phyloP scores from a whole-genome alignment of 2,329 filamentous ascomycete species.

The Metarhizium guizhouense region DNA sequence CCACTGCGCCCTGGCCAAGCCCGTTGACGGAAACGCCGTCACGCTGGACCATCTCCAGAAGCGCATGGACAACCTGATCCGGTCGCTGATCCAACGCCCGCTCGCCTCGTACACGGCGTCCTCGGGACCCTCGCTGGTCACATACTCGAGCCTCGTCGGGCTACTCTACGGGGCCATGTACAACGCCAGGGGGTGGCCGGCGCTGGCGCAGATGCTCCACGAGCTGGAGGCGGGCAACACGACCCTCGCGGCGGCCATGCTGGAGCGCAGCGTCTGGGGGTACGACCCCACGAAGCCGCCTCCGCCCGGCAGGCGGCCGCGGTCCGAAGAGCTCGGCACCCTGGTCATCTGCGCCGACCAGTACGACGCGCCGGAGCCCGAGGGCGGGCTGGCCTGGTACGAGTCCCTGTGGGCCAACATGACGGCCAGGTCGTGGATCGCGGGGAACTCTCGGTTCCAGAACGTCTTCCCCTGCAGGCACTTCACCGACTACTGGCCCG shows the following conservation, averaged over 20 bases:
- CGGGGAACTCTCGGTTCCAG: conserved; percentile 38
- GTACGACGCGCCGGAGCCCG: conserved; percentile 32
- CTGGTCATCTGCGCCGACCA: conserved; percentile 38
- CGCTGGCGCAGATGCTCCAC: conserved; percentile 29
- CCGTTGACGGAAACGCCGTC: conserved; percentile 17
- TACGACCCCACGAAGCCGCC: conserved; percentile 30
- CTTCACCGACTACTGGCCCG: conserved; percentile 34
- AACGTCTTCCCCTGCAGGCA: conserved; percentile 36
- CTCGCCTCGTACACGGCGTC: conserved; percentile 26
- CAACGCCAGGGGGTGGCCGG: conserved; percentile 32
- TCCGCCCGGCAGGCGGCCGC: conserved; percentile 17
- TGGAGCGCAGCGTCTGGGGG: conserved; percentile 29
- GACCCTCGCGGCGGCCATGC: conserved; percentile 28
- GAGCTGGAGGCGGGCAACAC: conserved; percentile 37
- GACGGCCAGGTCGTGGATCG: conserved; percentile 35
- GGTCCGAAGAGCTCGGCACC: conserved; percentile 28
- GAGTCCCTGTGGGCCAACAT: conserved; percentile 36
- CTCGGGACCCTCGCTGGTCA: conserved; percentile 34
- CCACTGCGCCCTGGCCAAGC: conserved; percentile 34
- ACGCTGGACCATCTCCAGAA: conserved; percentile 25
- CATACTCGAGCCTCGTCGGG: conserved; percentile 32
- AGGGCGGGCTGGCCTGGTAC: conserved; percentile 35
- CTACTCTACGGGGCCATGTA: conserved; percentile 34
- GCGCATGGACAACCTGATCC: conserved; percentile 30
- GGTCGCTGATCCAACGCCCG: conserved; percentile 28